phyloP scores from a whole-genome alignment of 768 basidiomycete genomes.

The Tylopilus sp. region DNA sequence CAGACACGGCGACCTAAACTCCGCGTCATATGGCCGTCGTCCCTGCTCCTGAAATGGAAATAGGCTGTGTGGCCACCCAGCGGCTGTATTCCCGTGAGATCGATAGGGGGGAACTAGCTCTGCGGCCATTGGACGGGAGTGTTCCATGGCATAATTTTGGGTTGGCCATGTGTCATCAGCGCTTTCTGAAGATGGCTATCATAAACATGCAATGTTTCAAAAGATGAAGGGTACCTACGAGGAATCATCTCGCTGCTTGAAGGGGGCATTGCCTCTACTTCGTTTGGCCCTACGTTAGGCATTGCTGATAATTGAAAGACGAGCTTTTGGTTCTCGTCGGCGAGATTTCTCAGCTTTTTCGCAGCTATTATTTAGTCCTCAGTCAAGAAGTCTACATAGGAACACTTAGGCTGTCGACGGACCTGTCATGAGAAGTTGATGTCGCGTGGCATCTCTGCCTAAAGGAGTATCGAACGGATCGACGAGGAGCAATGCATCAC shows the following conservation, averaged over 20 bases:
- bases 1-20: background rate
- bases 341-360: slow-evolving; percentile 43
- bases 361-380: slow-evolving; percentile 33
- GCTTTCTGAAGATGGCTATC: slow-evolving; percentile 9
- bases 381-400: background rate
- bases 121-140: background rate
- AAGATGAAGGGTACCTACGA: slow-evolving; percentile 11
- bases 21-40: slow-evolving; percentile 7
- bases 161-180: slow-evolving; percentile 5
- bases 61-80: slow-evolving; percentile 8
- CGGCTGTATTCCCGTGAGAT: background rate
- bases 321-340: slow-evolving; percentile 24
- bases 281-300: background rate
- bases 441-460: slow-evolving; percentile 28
- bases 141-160: slow-evolving; percentile 4
- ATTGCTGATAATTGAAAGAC: slow-evolving; percentile 11
- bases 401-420: background rate
- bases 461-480: slow-evolving; percentile 23
- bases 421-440: slow-evolving; percentile 28
- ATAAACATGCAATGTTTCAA: background rate
- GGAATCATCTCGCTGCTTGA: background rate
- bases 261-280: background rate
- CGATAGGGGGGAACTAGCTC: slow-evolving; percentile 1
- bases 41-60: slow-evolving; percentile 1
- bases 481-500: slow-evolving; percentile 22